Percentiles rank a stretch among this genome's conserved stretches.
These are phyloP conservation scores for Fabrea salina DNA, from an alignment of 169 alveolate species.

Conservation along the genomic window DNA sequence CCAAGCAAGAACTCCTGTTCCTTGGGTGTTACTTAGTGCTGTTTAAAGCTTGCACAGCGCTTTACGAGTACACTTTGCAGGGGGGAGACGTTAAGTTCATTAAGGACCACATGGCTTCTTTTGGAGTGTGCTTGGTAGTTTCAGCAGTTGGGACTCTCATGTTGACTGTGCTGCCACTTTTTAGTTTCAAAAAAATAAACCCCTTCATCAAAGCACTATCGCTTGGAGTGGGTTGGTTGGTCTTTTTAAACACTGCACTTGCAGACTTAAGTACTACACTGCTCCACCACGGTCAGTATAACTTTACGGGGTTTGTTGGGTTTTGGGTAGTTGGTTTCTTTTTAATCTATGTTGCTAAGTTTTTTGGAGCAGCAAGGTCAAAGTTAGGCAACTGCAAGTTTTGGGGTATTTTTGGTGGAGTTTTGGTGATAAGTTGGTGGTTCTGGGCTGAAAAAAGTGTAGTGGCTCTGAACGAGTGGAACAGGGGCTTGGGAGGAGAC, in stretches of 20 bases:
- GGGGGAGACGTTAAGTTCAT: conserved; percentile 28
- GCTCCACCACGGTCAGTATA: conserved; percentile 7
- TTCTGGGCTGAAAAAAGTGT: not conserved
- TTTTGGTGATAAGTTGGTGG: not conserved
- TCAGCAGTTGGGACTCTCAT: too few relatives aligned
- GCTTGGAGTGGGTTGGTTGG: not conserved
- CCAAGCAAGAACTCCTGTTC: not conserved
- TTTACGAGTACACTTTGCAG: not conserved
- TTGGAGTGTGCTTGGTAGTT: not conserved
- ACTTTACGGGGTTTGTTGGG: not conserved
- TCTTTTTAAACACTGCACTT: not conserved
- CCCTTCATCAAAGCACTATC: not conserved
- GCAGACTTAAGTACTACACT: conserved; percentile 5
- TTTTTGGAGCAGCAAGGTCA: not conserved
- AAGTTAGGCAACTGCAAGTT: not conserved
- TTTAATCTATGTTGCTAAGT: not conserved
- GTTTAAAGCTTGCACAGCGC: not conserved
- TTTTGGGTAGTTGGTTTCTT: not conserved
- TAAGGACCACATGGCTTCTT: not conserved
- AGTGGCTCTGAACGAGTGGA: not conserved
- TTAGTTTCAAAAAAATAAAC: not conserved
- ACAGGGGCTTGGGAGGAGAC: not conserved
- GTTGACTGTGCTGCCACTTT: not conserved
- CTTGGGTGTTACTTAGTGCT: not conserved
- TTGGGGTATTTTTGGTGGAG: too few relatives aligned